Percentiles rank a stretch among this genome's conserved stretches.
Conservation (phyloP, 176 grass and related monocot species). For the Oryza glumipatula region DNA sequence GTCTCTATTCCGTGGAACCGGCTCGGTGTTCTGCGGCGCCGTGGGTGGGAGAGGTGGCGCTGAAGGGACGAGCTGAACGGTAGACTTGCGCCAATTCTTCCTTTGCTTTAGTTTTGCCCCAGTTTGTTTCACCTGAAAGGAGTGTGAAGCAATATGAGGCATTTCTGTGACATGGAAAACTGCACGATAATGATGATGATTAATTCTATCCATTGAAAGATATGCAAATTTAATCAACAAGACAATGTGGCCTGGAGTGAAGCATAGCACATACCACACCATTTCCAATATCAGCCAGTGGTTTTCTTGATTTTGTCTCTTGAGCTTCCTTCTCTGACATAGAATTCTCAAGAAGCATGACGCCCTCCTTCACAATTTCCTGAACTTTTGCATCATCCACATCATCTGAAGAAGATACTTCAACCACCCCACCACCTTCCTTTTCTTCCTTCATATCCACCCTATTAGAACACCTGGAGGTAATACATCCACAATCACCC, state of each 20-base stretch:
- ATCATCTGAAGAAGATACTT: constrained; percentile 46
- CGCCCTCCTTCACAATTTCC: constrained; percentile 55
- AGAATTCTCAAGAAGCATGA: constrained; percentile 61
- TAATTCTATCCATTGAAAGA: neutral
- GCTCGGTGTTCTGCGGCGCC: constrained; percentile 38
- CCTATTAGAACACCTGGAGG: constrained; percentile 78
- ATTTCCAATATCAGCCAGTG: constrained; percentile 76
- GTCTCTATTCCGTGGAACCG: constrained; percentile 42
- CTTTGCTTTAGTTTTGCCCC: constrained; percentile 50
- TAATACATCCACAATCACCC: constrained; percentile 57
- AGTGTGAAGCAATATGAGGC: constrained; percentile 26
- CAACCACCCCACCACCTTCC: constrained; percentile 20
- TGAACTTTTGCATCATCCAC: constrained; percentile 38
- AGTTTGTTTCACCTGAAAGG: constrained; percentile 45
- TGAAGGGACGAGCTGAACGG: constrained; percentile 64
- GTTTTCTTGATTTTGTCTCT: constrained; percentile 50
- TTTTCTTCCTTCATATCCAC: constrained; percentile 31
- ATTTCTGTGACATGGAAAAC: neutral
- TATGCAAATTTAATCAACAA: constrained; percentile 1
- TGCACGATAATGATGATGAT: neutral
- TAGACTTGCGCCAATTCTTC: constrained; percentile 83
- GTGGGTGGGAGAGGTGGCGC: constrained; percentile 36
- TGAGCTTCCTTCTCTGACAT: constrained; percentile 47
- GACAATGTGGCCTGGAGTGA: neutral
- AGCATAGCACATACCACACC: constrained; percentile 41